phyloP scores from a whole-genome alignment of 75 land plant genomes.

The Azolla pinnata region DNA sequence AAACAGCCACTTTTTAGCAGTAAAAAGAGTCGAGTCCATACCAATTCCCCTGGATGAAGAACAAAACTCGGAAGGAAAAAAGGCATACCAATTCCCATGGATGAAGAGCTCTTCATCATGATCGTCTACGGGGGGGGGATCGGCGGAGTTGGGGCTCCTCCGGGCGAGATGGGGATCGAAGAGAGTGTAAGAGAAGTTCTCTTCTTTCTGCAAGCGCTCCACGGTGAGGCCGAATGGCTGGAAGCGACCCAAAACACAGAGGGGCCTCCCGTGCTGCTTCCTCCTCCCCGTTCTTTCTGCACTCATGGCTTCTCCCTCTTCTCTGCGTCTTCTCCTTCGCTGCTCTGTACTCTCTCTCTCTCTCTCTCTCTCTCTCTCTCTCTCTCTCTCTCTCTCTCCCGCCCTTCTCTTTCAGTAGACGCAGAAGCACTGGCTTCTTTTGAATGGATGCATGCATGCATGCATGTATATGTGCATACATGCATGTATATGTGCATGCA shows the following conservation, averaged over 20 bases:
- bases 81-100: constrained; percentile 51
- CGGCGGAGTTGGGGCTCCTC: constrained; percentile 20
- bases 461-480: background rate
- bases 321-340: background rate
- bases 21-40: no score
- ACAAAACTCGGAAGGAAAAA: background rate
- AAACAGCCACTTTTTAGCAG: no score
- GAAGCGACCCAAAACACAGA: constrained; percentile 70
- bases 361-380: background rate
- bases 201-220: constrained; percentile 8
- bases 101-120: constrained; percentile 87
- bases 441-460: background rate
- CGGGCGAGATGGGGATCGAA: constrained; percentile 50
- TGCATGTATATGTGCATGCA: background rate
- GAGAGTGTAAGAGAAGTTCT: constrained; percentile 50
- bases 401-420: background rate
- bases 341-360: background rate
- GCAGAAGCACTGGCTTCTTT: background rate
- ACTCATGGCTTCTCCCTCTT: background rate
- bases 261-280: background rate
- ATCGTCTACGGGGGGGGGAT: constrained; percentile 14
- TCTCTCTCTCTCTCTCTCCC: background rate
- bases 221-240: constrained; percentile 68
- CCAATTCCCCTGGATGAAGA: background rate
- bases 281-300: background rate